These are phyloP conservation scores for Cucumis cinereus DNA, from an alignment of 306 rosid species.

Conservation along the genomic window DNA sequence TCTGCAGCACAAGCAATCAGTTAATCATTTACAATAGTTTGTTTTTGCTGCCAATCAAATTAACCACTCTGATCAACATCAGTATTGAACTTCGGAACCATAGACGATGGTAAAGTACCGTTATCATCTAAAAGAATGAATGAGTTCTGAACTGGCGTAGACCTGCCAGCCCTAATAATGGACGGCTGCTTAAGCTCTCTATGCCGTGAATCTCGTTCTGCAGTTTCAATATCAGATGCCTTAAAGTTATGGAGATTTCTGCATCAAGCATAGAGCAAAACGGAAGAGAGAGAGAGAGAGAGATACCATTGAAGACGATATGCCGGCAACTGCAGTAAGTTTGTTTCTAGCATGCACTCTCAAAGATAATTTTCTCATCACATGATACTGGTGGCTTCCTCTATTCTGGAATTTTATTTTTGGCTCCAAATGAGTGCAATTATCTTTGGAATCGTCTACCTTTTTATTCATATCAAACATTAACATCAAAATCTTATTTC, in stretches of 20 bases:
- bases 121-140: neutral
- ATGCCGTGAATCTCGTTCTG: neutral
- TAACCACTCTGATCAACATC: no score
- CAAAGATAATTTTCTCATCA: neutral
- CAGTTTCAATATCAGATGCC: neutral
- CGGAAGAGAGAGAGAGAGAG: neutral
- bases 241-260: neutral
- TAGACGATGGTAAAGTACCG: neutral
- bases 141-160: neutral
- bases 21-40: neutral
- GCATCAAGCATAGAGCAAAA: neutral
- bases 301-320: neutral
- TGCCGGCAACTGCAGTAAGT: neutral
- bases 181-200: neutral
- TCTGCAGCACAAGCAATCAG: neutral
- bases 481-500: neutral
- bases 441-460: neutral
- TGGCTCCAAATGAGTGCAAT: neutral
- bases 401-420: neutral
- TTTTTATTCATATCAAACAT: slow-evolving; percentile 6
- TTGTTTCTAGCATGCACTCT: neutral
- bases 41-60: neutral
- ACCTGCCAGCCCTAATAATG: neutral
- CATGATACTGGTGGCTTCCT: neutral
- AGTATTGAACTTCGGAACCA: neutral